phyloP scores from a whole-genome alignment of 2,329 filamentous ascomycete genomes.

The Pseudopithomyces chartarum region DNA sequence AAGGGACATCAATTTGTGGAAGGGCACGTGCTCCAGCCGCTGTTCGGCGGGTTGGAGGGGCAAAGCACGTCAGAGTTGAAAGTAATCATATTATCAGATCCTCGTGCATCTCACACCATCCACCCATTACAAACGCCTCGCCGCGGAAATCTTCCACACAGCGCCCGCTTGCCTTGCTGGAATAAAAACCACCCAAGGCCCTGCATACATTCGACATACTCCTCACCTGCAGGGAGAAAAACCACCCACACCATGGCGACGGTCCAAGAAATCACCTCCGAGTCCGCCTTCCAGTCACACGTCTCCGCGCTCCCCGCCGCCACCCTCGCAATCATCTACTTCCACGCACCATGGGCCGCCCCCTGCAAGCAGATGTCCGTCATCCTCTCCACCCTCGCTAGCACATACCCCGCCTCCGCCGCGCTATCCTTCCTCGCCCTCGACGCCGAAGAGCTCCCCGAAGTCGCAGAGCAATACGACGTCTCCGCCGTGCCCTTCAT shows the following conservation, averaged over 20 bases:
- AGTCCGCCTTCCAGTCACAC: constrained; percentile 73
- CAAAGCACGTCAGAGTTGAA: constrained; percentile 30
- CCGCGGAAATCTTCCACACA: constrained; percentile 2
- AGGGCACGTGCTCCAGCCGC: background rate
- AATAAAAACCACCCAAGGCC: background rate
- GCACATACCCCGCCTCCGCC: constrained; percentile 75
- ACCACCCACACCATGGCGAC: constrained; percentile 47
- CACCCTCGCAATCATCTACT: constrained; percentile 83
- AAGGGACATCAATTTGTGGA: constrained; percentile 8
- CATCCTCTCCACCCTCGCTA: constrained; percentile 82
- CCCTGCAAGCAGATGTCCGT: constrained; percentile 94
- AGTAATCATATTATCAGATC: constrained; percentile 28
- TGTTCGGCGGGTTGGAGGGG: constrained; percentile 12
- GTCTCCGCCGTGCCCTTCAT: constrained; percentile 94
- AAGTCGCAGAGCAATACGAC: constrained; percentile 90
- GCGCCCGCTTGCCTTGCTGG: background rate
- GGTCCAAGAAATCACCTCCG: constrained; percentile 76
- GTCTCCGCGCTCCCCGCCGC: constrained; percentile 70
- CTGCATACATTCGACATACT: background rate
- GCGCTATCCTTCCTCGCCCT: constrained; percentile 85
- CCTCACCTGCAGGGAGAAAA: background rate
- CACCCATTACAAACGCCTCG: background rate
- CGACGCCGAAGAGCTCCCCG: constrained; percentile 92
- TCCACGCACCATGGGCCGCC: constrained; percentile 95
- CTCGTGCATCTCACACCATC: constrained; percentile 5